Base-by-base conservation (phyloP, 176 grass and related monocot species). In the Triticum turgidum region DNA sequence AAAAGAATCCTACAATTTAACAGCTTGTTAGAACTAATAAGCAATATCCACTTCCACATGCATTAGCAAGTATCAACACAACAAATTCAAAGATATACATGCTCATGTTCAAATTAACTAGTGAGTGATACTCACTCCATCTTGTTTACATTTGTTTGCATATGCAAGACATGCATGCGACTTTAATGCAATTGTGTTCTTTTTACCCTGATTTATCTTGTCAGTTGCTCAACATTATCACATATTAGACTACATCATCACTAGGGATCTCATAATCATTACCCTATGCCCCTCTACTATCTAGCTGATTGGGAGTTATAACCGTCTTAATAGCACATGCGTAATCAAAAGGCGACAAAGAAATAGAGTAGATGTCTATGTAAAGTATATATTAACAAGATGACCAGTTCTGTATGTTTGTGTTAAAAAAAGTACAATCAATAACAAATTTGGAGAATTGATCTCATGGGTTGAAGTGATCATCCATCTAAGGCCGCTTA, bases 1-100 rank as follows among this genome's bases (percentile, higher is more conserved):
- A 69, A 86, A 30, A 15, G 75, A 42, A 79, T 42, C 49, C 84
- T 86, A 80, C 11, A 80, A 47, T 80, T 77, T 67, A 54, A 49
- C 38, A 58, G 49, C 58, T 58, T 39, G 76, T 80, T 58, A 79
- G 75, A 56, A 78, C 8, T 33, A 35, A 81, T 65, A 64, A 84
- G 14, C 51, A 25, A 74, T 61, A 63, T 62, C 61, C 9, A 64
- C 71, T 71, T 41, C 68, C 69, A 71, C 37, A 22, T 70, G 10
- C 34, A 70, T 70, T 37, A 39, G 18, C 9, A 41, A 30, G 27
- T 59, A 38, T 45, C 22, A 84, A 62, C 22, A 62, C 34, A 62
- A 62, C 9, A 84, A 63, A 83, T 15, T 63, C 9, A 21, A 77
- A n/a, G 18, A 37, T 15, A 15, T 68, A n/a, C 22, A 63, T 30